phyloP scores from a whole-genome alignment of 202 grass and related monocot species.

The Thinopyrum obtusiflorum region DNA sequence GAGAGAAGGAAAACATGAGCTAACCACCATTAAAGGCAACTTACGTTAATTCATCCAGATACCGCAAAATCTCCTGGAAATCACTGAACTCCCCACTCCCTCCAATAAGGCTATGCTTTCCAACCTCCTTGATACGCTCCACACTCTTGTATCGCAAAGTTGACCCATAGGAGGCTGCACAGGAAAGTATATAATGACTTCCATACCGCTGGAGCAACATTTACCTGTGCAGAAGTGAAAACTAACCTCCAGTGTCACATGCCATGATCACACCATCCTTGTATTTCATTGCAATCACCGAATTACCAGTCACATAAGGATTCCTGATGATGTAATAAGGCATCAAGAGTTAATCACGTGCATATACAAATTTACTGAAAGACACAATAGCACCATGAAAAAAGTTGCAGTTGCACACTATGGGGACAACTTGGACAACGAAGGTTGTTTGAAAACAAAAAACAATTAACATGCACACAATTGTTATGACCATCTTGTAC shows the following conservation, averaged over 20 bases:
- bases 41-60: slow-evolving; percentile 96
- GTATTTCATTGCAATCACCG: slow-evolving; percentile 92
- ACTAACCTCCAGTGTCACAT: slow-evolving; percentile 84
- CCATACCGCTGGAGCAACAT: neutral
- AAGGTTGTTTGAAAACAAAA: neutral
- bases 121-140: slow-evolving; percentile 88
- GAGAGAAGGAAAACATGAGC: neutral
- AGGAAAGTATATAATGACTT: slow-evolving; percentile 25
- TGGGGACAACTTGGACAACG: neutral
- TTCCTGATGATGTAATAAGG: slow-evolving; percentile 53
- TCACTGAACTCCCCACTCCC: slow-evolving; percentile 93
- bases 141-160: slow-evolving; percentile 97
- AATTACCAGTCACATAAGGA: slow-evolving; percentile 95
- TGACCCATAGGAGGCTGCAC: slow-evolving; percentile 90
- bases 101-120: slow-evolving; percentile 94
- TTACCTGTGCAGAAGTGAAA: neutral
- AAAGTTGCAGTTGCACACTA: neutral
- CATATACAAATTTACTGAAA: slow-evolving; percentile 14
- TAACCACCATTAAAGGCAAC: neutral
- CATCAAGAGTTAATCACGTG: slow-evolving; percentile 6
- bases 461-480: neutral
- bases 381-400: neutral
- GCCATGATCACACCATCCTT: slow-evolving; percentile 97
- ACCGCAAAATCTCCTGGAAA: slow-evolving; percentile 97
- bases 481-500: neutral